These are phyloP conservation scores for Tubosaeta sp. DNA, from an alignment of 768 basidiomycete genomes.

Conservation along the genomic window DNA sequence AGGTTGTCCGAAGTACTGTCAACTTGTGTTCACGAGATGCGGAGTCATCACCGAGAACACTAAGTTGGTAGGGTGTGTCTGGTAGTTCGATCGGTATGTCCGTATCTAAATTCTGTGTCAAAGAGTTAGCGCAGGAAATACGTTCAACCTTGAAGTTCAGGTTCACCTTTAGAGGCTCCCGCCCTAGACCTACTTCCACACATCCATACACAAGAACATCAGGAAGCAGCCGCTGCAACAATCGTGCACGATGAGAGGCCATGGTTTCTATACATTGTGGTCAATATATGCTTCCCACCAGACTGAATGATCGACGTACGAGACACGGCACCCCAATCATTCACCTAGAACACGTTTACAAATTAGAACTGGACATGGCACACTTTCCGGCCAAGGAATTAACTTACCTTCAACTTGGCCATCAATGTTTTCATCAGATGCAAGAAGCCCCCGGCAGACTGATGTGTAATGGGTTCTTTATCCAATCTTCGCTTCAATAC, in stretches of 20 bases:
- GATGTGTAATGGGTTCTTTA: no score
- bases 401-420: no score
- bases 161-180: conserved; percentile 48
- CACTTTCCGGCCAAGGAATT: no score
- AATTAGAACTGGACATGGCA: no score
- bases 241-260: conserved; percentile 43
- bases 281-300: no score
- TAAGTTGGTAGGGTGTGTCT: conserved; percentile 38
- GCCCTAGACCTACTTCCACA: conserved; percentile 42
- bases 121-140: background rate
- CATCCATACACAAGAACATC: conserved; percentile 47
- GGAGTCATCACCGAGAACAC: conserved; percentile 19
- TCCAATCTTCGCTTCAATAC: no score
- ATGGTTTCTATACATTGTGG: conserved; percentile 34
- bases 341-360: no score
- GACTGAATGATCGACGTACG: no score
- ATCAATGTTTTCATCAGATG: no score
- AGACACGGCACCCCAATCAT: no score
- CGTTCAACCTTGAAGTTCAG: accelerated
- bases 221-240: no score
- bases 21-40: conserved; percentile 13
- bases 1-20: conserved; percentile 14
- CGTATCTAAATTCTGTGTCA: conserved; percentile 50
- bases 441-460: no score
- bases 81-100: conserved; percentile 35